Percentiles rank a stretch among this genome's conserved stretches.
These are phyloP conservation scores for Magnusiomyces magnusii DNA, from an alignment of 1,139 yeast genomes.

Conservation along the genomic window DNA sequence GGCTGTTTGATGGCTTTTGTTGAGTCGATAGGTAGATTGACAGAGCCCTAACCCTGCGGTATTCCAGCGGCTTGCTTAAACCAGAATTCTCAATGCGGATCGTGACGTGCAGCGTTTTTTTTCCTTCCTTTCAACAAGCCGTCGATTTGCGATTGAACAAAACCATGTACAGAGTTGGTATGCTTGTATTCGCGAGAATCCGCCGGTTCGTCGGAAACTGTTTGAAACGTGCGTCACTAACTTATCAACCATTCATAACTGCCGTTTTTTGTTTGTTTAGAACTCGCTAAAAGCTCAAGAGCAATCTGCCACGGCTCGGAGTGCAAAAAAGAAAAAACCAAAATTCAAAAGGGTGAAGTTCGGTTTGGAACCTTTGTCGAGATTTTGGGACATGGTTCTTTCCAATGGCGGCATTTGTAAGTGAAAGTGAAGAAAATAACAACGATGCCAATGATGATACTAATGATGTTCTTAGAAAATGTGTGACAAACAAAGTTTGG, in stretches of 20 bases:
- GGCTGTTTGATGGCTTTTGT: neutral
- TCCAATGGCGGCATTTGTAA: constrained; percentile 4
- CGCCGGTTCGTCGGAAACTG: neutral
- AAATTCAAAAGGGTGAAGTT: constrained; percentile 2
- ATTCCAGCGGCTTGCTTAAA: too few species aligned
- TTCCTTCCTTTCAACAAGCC: too few species aligned
- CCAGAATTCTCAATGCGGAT: too few species aligned
- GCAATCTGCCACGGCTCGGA: neutral
- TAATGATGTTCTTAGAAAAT: neutral
- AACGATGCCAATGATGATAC: neutral
- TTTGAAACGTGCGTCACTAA: neutral
- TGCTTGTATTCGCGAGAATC: neutral
- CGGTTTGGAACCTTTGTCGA: neutral
- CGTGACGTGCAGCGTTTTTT: too few species aligned
- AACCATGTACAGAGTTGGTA: neutral
- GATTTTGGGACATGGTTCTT: constrained; percentile 1
- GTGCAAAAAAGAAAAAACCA: neutral
- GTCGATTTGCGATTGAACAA: too few species aligned
- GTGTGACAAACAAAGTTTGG: neutral
- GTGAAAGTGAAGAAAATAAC: neutral
- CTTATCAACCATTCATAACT: neutral
- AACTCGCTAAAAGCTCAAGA: neutral
- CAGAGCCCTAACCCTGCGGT: neutral
- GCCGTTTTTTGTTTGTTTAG: neutral
- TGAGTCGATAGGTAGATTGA: too few species aligned